A percentile compares a stretch with the other conserved stretches of the same genome.
Evolutionary conservation across 1,139 yeast species (phyloP).

Genomic region (Saccharomyces hybrid): DNA sequence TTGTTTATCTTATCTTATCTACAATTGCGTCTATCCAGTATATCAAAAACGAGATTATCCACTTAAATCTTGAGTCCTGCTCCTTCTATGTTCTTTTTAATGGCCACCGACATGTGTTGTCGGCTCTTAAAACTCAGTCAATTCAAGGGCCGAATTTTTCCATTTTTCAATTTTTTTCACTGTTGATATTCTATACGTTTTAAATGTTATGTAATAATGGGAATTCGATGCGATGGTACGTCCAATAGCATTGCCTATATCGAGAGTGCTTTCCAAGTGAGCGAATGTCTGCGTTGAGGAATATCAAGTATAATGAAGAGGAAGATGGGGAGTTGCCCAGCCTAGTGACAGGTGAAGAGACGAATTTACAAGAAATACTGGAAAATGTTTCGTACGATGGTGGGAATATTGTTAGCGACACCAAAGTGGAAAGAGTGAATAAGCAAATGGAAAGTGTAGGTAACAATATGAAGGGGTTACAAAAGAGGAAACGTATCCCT

Average conservation of each 20-base stretch:
- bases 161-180: neutral
- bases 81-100: neutral
- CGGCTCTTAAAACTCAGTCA: neutral
- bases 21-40: neutral
- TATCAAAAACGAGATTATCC: neutral
- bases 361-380: slow-evolving; percentile 23
- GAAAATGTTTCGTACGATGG: slow-evolving; percentile 23
- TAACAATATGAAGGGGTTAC: slow-evolving; percentile 8
- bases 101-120: neutral
- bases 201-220: neutral
- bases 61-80: neutral
- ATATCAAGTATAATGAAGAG: slow-evolving; percentile 24
- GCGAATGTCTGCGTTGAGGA: slow-evolving; percentile 27
- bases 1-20: neutral
- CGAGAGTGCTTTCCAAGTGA: neutral
- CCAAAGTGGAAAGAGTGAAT: slow-evolving; percentile 27
- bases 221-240: neutral
- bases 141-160: neutral
- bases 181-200: neutral
- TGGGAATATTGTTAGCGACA: slow-evolving; percentile 26
- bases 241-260: neutral
- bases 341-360: slow-evolving; percentile 39
- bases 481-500: slow-evolving; percentile 60
- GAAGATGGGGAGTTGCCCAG: slow-evolving; percentile 47
- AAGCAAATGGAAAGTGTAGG: slow-evolving; percentile 21